phyloP scores from a whole-genome alignment of 768 basidiomycete species.

The Calocera cornea region DNA sequence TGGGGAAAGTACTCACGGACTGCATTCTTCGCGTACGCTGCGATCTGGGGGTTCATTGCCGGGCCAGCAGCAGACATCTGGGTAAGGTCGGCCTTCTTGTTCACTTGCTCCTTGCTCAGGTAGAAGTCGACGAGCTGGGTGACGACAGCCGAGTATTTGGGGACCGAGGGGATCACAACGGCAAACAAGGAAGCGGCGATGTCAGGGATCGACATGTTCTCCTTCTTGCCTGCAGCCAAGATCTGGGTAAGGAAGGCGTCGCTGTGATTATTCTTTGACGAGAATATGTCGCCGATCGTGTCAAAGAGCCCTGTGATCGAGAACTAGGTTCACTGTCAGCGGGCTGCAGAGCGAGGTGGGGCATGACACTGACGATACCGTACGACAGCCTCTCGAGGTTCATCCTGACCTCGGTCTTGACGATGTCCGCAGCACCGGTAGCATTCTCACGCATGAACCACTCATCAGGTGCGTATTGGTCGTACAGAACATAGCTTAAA shows the following conservation, averaged over 20 bases:
- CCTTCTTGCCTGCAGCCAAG: not conserved
- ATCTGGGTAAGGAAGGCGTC: not conserved
- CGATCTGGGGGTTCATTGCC: not conserved
- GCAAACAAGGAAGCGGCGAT: not conserved
- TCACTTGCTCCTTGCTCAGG: slow-evolving; percentile 33
- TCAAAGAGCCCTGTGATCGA: not conserved
- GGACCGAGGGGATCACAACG: not conserved
- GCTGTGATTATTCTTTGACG: not conserved
- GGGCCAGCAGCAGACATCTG: not conserved
- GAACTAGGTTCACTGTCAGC: not conserved
- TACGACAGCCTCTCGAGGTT: not conserved
- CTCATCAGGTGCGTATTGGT: not conserved
- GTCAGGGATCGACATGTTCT: not conserved
- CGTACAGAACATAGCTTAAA: not conserved
- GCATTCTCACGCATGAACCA: not conserved
- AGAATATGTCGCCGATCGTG: not conserved
- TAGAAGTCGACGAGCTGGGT: slow-evolving; percentile 55
- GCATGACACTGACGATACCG: not conserved
- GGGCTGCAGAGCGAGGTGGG: too few relatives aligned
- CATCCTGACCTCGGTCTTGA: not conserved
- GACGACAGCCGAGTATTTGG: slow-evolving; percentile 31
- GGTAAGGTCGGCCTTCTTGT: slow-evolving; percentile 15
- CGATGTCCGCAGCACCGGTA: not conserved
- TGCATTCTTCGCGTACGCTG: not conserved
- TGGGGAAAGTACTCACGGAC: not conserved